A percentile compares a stretch with the other conserved stretches of the same genome.
Evolutionary conservation across 257 asterid species (phyloP).

Genomic region (Nicotiana undulata): DNA sequence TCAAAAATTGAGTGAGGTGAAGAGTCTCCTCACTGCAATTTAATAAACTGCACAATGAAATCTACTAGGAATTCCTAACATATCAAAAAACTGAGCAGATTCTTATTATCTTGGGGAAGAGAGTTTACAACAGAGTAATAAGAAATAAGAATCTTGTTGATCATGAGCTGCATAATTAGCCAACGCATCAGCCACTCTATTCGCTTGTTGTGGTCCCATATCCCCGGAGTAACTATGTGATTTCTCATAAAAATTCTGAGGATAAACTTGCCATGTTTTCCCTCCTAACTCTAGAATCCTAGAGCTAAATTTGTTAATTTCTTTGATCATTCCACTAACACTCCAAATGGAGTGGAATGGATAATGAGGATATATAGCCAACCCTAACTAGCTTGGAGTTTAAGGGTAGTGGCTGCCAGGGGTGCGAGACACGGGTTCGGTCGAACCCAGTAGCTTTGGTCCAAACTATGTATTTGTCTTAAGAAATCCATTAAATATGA

Average conservation of each 20-base stretch:
- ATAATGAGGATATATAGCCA: not conserved
- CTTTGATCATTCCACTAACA: not conserved
- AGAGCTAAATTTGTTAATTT: not conserved
- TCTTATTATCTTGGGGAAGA: not conserved
- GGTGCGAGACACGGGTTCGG: too few relatives aligned
- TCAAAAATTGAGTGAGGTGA: not conserved
- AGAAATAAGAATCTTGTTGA: not conserved
- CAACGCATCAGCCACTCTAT: not conserved
- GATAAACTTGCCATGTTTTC: not conserved
- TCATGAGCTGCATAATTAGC: not conserved
- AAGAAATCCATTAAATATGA: too few relatives aligned
- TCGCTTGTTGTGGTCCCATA: not conserved
- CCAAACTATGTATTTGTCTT: too few relatives aligned
- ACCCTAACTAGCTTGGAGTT: not conserved
- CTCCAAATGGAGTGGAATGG: not conserved
- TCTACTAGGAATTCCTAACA: not conserved
- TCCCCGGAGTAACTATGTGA: not conserved
- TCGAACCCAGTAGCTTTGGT: too few relatives aligned
- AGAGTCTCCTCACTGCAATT: not conserved
- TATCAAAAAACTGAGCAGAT: not conserved
- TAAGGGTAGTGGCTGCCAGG: not conserved
- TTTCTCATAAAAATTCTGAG: not conserved
- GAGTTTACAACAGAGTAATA: not conserved
- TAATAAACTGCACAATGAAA: not conserved
- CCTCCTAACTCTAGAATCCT: not conserved